Evolutionary conservation across 352 stramenopile species (phyloP).

Genomic region (Pythium aquatile): DNA sequence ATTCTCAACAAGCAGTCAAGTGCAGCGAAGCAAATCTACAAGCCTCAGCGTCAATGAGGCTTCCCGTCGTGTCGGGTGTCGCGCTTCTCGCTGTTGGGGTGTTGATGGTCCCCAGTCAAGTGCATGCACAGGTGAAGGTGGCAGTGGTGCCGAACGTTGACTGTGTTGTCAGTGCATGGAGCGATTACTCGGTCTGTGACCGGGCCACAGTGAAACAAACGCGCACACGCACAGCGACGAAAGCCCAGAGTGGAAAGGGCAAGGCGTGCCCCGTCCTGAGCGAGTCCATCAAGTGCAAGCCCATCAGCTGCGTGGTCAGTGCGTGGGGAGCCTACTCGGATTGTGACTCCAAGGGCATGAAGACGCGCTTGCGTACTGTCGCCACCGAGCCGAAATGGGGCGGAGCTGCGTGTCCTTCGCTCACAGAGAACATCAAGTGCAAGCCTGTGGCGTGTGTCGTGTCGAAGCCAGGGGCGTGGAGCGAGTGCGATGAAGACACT

Average conservation of each 20-base stretch:
- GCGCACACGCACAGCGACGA: background rate
- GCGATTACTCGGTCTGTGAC: constrained; percentile 20
- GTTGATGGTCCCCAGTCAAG: background rate
- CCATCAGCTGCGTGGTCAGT: constrained; percentile 55
- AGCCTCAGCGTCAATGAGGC: background rate
- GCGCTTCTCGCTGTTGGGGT: background rate
- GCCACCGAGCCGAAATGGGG: constrained; percentile 35
- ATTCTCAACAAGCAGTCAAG: background rate
- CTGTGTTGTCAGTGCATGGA: constrained; percentile 5
- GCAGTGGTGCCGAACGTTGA: background rate
- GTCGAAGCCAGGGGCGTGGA: constrained; percentile 44
- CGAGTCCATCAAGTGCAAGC: constrained; percentile 31
- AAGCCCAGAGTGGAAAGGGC: background rate
- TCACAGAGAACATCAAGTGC: constrained; percentile 43
- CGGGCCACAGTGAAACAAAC: constrained; percentile 26
- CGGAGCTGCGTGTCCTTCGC: constrained; percentile 38
- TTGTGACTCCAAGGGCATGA: constrained; percentile 36
- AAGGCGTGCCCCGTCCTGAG: background rate
- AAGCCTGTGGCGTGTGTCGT: constrained; percentile 48
- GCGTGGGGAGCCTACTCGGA: constrained; percentile 40
- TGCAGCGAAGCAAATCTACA: background rate
- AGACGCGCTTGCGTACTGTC: constrained; percentile 36
- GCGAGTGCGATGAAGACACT: constrained; percentile 34
- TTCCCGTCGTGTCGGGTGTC: background rate
- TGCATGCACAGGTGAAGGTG: background rate